A percentile compares a stretch with the other conserved stretches of the same genome.
These are phyloP conservation scores for Spiraea crenata DNA, from an alignment of 331 rosid genomes.

Conservation along the genomic window DNA sequence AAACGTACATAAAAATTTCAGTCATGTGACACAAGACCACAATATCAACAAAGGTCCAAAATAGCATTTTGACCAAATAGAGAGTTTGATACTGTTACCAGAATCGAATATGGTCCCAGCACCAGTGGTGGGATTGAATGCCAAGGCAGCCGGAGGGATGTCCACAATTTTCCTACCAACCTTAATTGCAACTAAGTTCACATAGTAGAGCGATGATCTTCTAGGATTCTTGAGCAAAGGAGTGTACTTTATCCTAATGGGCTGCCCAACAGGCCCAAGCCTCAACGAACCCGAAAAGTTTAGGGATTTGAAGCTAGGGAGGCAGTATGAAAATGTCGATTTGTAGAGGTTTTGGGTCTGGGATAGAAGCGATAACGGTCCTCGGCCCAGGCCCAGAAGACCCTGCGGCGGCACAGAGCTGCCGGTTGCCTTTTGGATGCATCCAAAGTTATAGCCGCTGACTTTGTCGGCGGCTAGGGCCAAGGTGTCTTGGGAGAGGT, in stretches of 20 bases:
- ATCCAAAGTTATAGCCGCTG: slow-evolving; percentile 73
- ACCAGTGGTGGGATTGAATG: slow-evolving; percentile 78
- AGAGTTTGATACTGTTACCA: slow-evolving; percentile 35
- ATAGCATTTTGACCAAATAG: neutral
- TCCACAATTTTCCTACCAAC: slow-evolving; percentile 74
- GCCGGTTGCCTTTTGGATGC: slow-evolving; percentile 67
- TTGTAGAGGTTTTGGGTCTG: slow-evolving; percentile 69
- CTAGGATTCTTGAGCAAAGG: slow-evolving; percentile 81
- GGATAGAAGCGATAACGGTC: slow-evolving; percentile 71
- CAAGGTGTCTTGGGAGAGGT: slow-evolving; percentile 62
- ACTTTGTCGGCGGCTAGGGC: slow-evolving; percentile 64
- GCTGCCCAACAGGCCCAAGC: slow-evolving; percentile 87
- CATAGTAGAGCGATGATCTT: slow-evolving; percentile 82
- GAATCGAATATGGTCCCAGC: slow-evolving; percentile 89
- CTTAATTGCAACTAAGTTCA: slow-evolving; percentile 56
- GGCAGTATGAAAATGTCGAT: slow-evolving; percentile 91
- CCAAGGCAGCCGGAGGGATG: slow-evolving; percentile 73
- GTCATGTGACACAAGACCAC: neutral
- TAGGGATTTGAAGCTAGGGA: slow-evolving; percentile 77
- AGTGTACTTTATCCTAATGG: slow-evolving; percentile 69
- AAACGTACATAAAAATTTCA: neutral
- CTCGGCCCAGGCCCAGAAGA: slow-evolving; percentile 87
- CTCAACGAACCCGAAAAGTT: slow-evolving; percentile 78
- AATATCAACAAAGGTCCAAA: slow-evolving; percentile 7
- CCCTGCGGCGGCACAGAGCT: slow-evolving; percentile 75